Base-by-base conservation (phyloP, 2,329 filamentous ascomycete species). In the Tothia fuscella region DNA sequence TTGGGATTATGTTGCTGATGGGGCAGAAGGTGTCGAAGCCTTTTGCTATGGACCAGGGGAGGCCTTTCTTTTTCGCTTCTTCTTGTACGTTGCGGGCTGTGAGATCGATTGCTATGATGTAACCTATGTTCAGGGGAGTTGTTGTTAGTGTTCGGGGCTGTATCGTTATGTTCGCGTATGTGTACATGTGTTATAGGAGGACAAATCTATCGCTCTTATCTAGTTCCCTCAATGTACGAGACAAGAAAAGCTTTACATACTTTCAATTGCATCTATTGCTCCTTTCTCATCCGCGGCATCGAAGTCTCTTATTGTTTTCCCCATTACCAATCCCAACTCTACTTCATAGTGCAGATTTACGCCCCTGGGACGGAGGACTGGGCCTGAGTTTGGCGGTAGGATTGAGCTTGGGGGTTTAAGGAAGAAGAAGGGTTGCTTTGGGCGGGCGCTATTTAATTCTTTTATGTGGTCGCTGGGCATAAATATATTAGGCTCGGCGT, bases 361-460 rank as follows among this genome's bases (percentile, higher is more conserved):
- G 48, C 89, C 89, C 53, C 71, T 75, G 32, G 91, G 91, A 33
- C 82, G 76, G 51, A 94, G 72, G 36, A 94, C 78, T 3, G 88
- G 80, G 1, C 88, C 88, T 43, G 78, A 74, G 21, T 76, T 74
- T 0, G 86, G 86, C 17, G 82, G 71, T 3, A 96, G 74, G 52
- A 98, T 84, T 3, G 87, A 84, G 30, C 82, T 85, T 1, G 88
- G 67, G 2, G 91, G 91, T 72, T 98, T 98, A 52, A 96, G 76
- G 73, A 98, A 98, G 78, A 95, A 98, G 68, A 98, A 96, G 20
- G 91, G 91, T 64, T 95, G 87, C 62, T 91, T 93, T 38, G 91
- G 91, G 50, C 78, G 78, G 46, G 73, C 71, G 63, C 81, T 94
- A 63, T 87, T 87, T 51, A 98, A 75, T 68, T 98, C 91, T 49